Base-by-base conservation (phyloP, 2,329 filamentous ascomycete species). In the Calycina marina region DNA sequence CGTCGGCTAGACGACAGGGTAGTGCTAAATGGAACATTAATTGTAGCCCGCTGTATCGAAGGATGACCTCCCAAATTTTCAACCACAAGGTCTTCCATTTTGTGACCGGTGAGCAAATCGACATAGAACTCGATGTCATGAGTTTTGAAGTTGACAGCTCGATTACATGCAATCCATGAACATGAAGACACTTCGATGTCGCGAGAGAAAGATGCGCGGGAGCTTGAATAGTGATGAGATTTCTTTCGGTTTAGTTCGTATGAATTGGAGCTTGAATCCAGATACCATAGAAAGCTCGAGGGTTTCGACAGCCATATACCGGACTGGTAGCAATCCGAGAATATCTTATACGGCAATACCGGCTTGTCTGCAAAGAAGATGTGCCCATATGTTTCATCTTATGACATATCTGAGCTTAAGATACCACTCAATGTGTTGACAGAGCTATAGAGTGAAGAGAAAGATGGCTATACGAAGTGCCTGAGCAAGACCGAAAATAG, bases 401-500 rank as follows among this genome's bases (percentile, higher is more conserved):
- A n/a, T n/a, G n/a, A n/a, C n/a, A n/a, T n/a, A n/a, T n/a, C n/a
- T n/a, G n/a, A n/a, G n/a, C n/a, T n/a, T n/a, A n/a, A n/a, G n/a
- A n/a, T n/a, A n/a, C n/a, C n/a, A n/a, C n/a, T n/a, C n/a, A n/a
- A n/a, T n/a, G n/a, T n/a, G n/a, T n/a, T n/a, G n/a, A n/a, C n/a
- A n/a, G n/a, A n/a, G n/a, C n/a, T n/a, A n/a, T n/a, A n/a, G n/a
- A n/a, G n/a, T n/a, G n/a, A n/a, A n/a, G n/a, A n/a, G n/a, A n/a
- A n/a, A n/a, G n/a, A n/a, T n/a, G n/a, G n/a, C n/a, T n/a, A n/a
- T n/a, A n/a, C n/a, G 32, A n/a, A 34, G 18, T 16, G 26, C 32
- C 15, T 30, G 17, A 16, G 26, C 18, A 14, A 34, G 25, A 1
- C 26, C 32, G 14, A 22, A 30, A 8, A 28, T 33, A 8, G 31